These are phyloP conservation scores for Epichloe baconii DNA, from an alignment of 2,329 filamentous ascomycete species.

Conservation along the genomic window DNA sequence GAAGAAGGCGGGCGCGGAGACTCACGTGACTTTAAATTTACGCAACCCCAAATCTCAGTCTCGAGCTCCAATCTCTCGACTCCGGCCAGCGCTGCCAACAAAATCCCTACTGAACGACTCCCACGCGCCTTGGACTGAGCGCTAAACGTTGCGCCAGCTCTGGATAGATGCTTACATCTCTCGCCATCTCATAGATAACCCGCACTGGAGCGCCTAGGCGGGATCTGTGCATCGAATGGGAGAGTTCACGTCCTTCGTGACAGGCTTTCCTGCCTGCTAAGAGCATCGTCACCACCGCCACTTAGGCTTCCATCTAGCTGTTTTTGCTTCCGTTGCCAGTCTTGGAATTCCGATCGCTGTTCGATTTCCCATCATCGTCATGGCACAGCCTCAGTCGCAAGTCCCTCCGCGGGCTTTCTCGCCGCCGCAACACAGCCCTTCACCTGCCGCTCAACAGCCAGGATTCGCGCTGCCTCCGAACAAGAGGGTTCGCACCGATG, in stretches of 20 bases:
- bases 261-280: constrained; percentile 38
- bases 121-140: constrained; percentile 12
- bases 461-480: constrained; percentile 49
- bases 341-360: background rate
- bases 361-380: constrained; percentile 13
- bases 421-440: constrained; percentile 47
- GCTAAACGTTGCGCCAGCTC: constrained; percentile 7
- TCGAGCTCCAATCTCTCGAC: constrained; percentile 19
- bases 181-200: background rate
- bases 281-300: constrained; percentile 13
- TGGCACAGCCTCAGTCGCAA: constrained; percentile 48
- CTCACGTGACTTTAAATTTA: constrained; percentile 32
- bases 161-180: background rate
- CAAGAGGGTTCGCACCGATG: constrained; percentile 50
- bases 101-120: constrained; percentile 8
- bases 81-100: constrained; percentile 13
- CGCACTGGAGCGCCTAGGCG: constrained; percentile 1
- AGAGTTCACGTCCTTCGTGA: constrained; percentile 29
- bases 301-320: background rate
- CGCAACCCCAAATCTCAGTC: constrained; percentile 19
- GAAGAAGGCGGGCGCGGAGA: constrained; percentile 5
- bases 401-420: constrained; percentile 44
- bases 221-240: constrained; percentile 30
- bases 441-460: constrained; percentile 43
- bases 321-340: constrained; percentile 4